phyloP scores from a whole-genome alignment of 176 grass and related monocot genomes.

The Miscanthus lutarioriparius region DNA sequence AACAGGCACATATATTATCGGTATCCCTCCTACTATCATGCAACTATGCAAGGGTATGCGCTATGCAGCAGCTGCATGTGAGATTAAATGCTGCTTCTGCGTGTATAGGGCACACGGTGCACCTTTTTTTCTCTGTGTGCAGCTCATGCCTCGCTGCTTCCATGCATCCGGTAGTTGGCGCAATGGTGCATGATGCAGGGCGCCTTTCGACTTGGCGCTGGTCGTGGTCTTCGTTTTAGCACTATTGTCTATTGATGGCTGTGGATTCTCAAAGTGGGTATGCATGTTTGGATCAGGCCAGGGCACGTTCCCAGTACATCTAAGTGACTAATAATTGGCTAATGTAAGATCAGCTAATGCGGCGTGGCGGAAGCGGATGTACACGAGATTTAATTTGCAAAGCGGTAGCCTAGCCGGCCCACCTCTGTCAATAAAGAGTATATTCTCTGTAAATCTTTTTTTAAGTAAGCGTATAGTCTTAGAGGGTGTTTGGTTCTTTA shows the following conservation, averaged over 20 bases:
- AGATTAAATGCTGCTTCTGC: constrained; percentile 30
- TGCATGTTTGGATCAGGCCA: background rate
- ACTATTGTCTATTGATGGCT: background rate
- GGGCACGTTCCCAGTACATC: background rate
- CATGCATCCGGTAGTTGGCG: background rate
- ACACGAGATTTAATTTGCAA: no score
- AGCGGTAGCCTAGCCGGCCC: no score
- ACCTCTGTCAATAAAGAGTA: no score
- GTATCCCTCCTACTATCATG: background rate
- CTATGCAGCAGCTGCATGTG: constrained; percentile 18
- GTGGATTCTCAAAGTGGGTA: background rate
- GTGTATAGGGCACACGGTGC: background rate
- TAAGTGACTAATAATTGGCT: no score
- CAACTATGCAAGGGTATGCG: background rate
- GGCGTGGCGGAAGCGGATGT: no score
- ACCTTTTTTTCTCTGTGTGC: background rate
- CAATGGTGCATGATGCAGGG: background rate
- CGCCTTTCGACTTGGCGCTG: background rate
- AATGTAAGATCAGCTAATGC: no score
- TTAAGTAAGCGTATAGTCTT: no score
- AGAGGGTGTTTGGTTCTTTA: no score
- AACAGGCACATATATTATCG: no score
- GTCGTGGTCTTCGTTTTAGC: no score
- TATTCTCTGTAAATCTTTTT: no score
- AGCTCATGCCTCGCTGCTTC: constrained; percentile 24